These are phyloP conservation scores for Aspergillus ustus DNA, from an alignment of 2,329 filamentous ascomycete species.

Conservation along the genomic window DNA sequence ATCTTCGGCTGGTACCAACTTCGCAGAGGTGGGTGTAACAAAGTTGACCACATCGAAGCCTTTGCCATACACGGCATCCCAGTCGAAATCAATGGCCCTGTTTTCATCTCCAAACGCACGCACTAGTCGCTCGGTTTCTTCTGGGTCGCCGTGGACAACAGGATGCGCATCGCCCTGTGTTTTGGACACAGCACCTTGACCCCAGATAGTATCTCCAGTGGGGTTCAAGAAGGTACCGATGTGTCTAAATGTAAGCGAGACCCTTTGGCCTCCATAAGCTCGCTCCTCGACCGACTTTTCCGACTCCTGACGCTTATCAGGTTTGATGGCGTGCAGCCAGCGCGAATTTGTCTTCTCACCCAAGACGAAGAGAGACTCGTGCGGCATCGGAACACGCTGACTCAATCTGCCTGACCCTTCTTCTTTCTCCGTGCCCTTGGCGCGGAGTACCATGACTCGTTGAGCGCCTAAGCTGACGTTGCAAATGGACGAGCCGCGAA, in stretches of 20 bases:
- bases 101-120: conserved; percentile 86
- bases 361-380: conserved; percentile 87
- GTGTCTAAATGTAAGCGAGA: conserved; percentile 86
- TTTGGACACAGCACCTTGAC: conserved; percentile 82
- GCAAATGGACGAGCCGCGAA: conserved; percentile 77
- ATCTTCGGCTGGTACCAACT: conserved; percentile 39
- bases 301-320: conserved; percentile 73
- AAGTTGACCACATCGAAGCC: conserved; percentile 78
- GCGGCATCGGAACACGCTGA: conserved; percentile 75
- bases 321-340: conserved; percentile 91
- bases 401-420: conserved; percentile 55
- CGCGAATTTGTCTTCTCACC: conserved; percentile 79
- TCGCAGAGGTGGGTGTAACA: conserved; percentile 40
- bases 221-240: conserved; percentile 83
- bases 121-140: conserved; percentile 68
- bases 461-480: conserved; percentile 94
- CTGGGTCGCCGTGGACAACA: conserved; percentile 71
- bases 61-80: conserved; percentile 73
- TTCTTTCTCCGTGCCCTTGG: conserved; percentile 54
- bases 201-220: conserved; percentile 76
- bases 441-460: conserved; percentile 85
- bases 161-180: conserved; percentile 60
- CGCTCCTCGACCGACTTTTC: conserved; percentile 74
- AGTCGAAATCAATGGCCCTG: conserved; percentile 69
- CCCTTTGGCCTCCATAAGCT: conserved; percentile 75